Conservation (phyloP, 108 stramenopile species). For the Cafeteria roenbergensis region DNA sequence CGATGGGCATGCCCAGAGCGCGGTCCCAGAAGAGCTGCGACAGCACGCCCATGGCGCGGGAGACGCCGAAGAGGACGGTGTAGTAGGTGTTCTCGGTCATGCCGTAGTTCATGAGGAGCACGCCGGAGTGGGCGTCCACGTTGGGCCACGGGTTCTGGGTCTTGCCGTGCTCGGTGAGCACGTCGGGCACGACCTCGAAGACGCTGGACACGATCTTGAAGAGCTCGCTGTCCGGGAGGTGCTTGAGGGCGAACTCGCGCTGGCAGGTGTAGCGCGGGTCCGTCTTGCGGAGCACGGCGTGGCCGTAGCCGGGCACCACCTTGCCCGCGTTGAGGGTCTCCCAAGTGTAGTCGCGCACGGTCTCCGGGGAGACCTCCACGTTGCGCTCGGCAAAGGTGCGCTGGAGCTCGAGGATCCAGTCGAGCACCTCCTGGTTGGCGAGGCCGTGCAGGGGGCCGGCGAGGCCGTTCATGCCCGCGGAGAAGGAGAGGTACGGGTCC, state of each 20-base stretch:
- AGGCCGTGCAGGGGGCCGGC: constrained; percentile 96
- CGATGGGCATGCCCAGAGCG: constrained; percentile 89
- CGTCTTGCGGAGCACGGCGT: constrained; percentile 93
- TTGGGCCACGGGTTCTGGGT: constrained; percentile 98
- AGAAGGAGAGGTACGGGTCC: constrained; percentile 86
- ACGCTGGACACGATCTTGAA: constrained; percentile 99
- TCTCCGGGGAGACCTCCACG: constrained; percentile 81
- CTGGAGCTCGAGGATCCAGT: constrained; percentile 86
- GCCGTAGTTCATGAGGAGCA: constrained; percentile 95
- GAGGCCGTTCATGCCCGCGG: constrained; percentile 86
- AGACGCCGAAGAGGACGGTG: constrained; percentile 97
- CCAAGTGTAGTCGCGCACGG: constrained; percentile 97
- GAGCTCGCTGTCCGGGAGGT: constrained; percentile 89
- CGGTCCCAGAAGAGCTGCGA: constrained; percentile 98
- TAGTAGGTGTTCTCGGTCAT: constrained; percentile 96
- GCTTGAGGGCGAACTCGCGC: constrained; percentile 96
- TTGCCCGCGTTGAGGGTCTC: constrained; percentile 94
- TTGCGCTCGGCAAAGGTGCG: constrained; percentile 77
- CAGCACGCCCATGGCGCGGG: constrained; percentile 86
- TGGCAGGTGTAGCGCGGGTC: constrained; percentile 98
- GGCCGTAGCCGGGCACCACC: constrained; percentile 98
- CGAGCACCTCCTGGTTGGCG: constrained; percentile 96
- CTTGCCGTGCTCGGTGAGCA: constrained; percentile 96
- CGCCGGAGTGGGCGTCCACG: constrained; percentile 93
- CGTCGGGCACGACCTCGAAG: constrained; percentile 87